Base-by-base conservation (phyloP, 78 protist genomes). In the Anaeramoeba flamelloides region DNA sequence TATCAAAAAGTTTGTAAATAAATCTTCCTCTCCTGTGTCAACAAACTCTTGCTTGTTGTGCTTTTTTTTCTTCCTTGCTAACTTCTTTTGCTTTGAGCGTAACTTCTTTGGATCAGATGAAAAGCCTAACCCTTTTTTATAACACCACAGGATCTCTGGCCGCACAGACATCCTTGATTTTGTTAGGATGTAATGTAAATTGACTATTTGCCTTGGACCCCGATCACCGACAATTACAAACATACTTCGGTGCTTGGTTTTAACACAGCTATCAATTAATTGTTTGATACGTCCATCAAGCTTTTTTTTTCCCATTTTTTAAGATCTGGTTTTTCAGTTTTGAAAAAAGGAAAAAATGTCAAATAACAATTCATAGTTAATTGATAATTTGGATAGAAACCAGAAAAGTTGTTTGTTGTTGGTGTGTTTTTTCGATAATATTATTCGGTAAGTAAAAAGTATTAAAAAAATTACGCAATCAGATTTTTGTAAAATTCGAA, bases 141-240 rank as follows among this genome's bases (percentile, higher is more conserved):
- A 94, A 87, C 99, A 97, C 98, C 98, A 97, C 37, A 97, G 86
- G 3, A 97, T 94, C 0, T 83, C 41, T n/a, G 97, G 97, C 26
- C 96, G 83, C 2, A 90, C 83, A 82, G 81, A 82, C 26, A 86
- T 90, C 0, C 75, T 3, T 3, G 95, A 90, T 77, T 91, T 92
- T 34, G 91, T 75, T 12, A 96, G 89, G 74, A 97, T 92, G 87
- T 91, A 87, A 84, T 96, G 98, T 2, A 97, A 88, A 81, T 94
- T 94, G 38, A 86, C 91, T 0, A 92, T 85, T 87, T 87, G 78
- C 69, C 22, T 36, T 33, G n/a, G 39, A 3, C 53, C 84, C n/a
- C n/a, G n/a, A 82, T 92, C 95, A 38, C 99, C 99, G 22, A 97
- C 93, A 22, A 97, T 4, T 17, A 97, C 94, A 75, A 97, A 87